phyloP scores from a whole-genome alignment of 169 alveolate species.

The Plasmodium billcollinsi region DNA sequence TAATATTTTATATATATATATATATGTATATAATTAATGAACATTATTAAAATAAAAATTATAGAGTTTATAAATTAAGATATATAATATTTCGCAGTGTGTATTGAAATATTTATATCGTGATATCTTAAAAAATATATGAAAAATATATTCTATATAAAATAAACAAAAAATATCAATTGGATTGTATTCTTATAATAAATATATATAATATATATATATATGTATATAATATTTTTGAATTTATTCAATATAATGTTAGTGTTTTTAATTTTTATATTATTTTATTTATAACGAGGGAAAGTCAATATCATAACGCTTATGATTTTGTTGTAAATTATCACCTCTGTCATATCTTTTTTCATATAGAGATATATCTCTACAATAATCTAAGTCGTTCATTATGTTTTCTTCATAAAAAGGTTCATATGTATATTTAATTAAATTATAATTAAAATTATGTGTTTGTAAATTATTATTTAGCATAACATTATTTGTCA shows the following conservation, averaged over 20 bases:
- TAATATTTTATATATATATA: neutral
- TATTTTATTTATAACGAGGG: slow-evolving; percentile 22
- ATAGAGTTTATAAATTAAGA: neutral
- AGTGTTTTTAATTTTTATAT: neutral
- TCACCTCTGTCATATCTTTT: slow-evolving; percentile 30
- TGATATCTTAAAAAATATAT: too few species aligned
- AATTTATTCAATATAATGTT: neutral
- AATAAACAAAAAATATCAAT: slow-evolving; percentile 1
- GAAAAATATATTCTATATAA: too few species aligned
- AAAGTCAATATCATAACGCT: slow-evolving; percentile 47
- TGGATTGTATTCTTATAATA: neutral
- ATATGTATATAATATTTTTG: neutral
- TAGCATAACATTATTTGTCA: neutral
- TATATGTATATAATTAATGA: neutral
- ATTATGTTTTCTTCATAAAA: neutral
- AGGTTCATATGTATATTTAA: neutral
- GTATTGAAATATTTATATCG: neutral
- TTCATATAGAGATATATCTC: slow-evolving; percentile 62
- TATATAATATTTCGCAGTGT: neutral
- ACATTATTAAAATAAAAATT: too few species aligned
- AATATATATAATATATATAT: neutral
- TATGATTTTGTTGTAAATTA: slow-evolving; percentile 3
- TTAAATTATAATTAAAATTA: slow-evolving; percentile 6
- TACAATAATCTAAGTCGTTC: slow-evolving; percentile 31
- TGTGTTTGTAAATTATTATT: neutral